Evolutionary conservation across 176 grass and related monocot species (phyloP).

Genomic region (Saccharum officinarum): DNA sequence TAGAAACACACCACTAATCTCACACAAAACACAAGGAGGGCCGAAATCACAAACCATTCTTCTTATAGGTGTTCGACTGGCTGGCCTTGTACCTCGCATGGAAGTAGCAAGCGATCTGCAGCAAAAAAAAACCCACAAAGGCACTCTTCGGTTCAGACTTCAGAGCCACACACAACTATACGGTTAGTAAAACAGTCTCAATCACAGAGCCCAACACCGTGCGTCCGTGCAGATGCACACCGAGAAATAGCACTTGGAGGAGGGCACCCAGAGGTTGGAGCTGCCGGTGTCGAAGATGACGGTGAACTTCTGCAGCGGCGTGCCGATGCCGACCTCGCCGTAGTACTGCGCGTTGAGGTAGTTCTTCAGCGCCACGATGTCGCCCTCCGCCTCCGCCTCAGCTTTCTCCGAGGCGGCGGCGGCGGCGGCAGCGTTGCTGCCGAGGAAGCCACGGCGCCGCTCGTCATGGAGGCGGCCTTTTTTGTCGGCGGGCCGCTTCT

Average conservation of each 20-base stretch:
- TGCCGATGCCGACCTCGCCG: constrained; percentile 71
- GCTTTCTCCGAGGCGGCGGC: background rate
- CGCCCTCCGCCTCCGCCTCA: constrained; percentile 21
- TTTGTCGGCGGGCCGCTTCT: constrained; percentile 44
- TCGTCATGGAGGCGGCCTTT: constrained; percentile 22
- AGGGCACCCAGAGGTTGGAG: constrained; percentile 93
- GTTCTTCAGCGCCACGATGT: constrained; percentile 72
- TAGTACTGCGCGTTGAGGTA: constrained; percentile 91
- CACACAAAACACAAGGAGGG: background rate
- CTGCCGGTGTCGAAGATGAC: constrained; percentile 93
- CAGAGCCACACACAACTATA: background rate
- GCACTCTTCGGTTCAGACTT: background rate
- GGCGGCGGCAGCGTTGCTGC: background rate
- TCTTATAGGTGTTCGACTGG: constrained; percentile 59
- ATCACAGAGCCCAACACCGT: background rate
- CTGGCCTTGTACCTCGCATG: constrained; percentile 64
- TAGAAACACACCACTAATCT: background rate
- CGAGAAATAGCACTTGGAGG: constrained; percentile 82
- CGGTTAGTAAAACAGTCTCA: background rate
- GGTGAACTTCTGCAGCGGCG: constrained; percentile 78
- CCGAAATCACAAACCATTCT: constrained; percentile 53
- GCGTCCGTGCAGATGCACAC: constrained; percentile 27
- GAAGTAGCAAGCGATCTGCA: constrained; percentile 77
- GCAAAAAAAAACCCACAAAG: background rate
- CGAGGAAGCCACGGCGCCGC: constrained; percentile 47